Evolutionary conservation across 1,284 basidiomycete genomes (phyloP), one percentile per base, ranked within the genome.

Genomic region (Papiliotrema nemorosa): DNA sequence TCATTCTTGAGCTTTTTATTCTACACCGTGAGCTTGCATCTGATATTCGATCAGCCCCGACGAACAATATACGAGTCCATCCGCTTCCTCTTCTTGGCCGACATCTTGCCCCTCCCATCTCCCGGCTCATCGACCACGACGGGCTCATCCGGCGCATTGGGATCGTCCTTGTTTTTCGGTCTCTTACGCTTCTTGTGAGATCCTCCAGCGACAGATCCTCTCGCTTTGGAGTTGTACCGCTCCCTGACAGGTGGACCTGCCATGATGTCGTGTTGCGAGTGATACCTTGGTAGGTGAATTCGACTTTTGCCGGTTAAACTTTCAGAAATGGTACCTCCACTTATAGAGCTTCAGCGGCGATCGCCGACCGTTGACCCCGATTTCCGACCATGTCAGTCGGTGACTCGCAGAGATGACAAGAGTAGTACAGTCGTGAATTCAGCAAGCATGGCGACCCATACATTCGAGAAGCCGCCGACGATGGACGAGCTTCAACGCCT

Each of bases 11-110:
- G 63, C 52, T 75, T 75, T 60, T 75, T 75, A 37, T 63, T 60
- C 72, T 73, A 41, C 29, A 31, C 40, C 20, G 5, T 13, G 16
- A 22, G 33, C 10, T 27, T 18, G 5, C 27, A 37, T 50, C 34
- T 44, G 47, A 14, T 5, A 24, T 13, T 10, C 40, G 1, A 36
- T 18, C 14, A 36, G 25, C n/a, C 90, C 77, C 14, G 82, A 81
- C 66, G 84, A 84, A 72, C 75, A 50, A 74, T 76, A 49, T 71
- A 76, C 2, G 70, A 72, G 36, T 74, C 75, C 25, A 75, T 64
- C 10, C 73, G 56, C 57, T 75, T 76, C 46, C 64, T 61, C 63
- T 73, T 76, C 67, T 74, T 76, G 34, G 62, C 63, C 33, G 66
- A 71, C 71, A 73, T 75, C 38, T 57, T 37, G 41, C 58, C 52